Conservation (phyloP, 2,329 filamentous ascomycete genomes). For the Colletotrichum tofieldiae region DNA sequence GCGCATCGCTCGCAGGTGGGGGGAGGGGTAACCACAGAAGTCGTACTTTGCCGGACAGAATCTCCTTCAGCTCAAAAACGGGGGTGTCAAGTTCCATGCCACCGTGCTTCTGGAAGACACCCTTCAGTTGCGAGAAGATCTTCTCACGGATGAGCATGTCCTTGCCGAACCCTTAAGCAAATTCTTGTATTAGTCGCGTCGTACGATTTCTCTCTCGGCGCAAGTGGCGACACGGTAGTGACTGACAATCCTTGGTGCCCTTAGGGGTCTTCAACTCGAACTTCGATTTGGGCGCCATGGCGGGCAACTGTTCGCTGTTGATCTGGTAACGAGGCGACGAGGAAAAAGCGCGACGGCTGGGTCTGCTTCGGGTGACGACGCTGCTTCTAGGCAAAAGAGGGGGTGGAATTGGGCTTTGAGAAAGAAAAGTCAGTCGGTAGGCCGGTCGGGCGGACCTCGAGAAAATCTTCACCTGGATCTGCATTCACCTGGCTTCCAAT, state of each 20-base stretch:
- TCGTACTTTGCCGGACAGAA: slow-evolving; percentile 80
- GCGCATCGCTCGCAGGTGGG: slow-evolving; percentile 8
- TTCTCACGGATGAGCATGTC: slow-evolving; percentile 86
- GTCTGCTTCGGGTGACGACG: slow-evolving; percentile 17
- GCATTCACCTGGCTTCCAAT: slow-evolving; percentile 43
- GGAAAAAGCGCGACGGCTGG: slow-evolving; percentile 32
- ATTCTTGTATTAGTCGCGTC: slow-evolving; percentile 33
- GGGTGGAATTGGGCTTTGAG: slow-evolving; percentile 38
- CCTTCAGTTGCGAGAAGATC: slow-evolving; percentile 82
- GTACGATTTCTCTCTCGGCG: slow-evolving; percentile 21
- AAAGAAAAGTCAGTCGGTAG: slow-evolving; percentile 43
- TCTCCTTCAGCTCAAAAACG: slow-evolving; percentile 90
- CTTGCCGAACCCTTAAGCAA: slow-evolving; percentile 73
- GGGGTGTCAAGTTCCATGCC: slow-evolving; percentile 85
- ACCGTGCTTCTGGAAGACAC: slow-evolving; percentile 88
- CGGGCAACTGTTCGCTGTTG: slow-evolving; percentile 33
- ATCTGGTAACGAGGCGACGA: slow-evolving; percentile 20
- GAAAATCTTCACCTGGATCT: slow-evolving; percentile 41
- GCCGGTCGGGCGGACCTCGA: slow-evolving; percentile 43
- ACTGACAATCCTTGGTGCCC: slow-evolving; percentile 86
- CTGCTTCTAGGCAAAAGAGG: slow-evolving; percentile 31
- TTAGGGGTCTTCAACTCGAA: slow-evolving; percentile 90
- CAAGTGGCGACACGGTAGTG: slow-evolving; percentile 38
- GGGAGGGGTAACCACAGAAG: slow-evolving; percentile 26
- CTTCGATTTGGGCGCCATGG: slow-evolving; percentile 61